A percentile compares a stretch with the other conserved stretches of the same genome.
Evolutionary conservation across 129 eudicot genomes (phyloP).

Genomic region (Tagetes patula): DNA sequence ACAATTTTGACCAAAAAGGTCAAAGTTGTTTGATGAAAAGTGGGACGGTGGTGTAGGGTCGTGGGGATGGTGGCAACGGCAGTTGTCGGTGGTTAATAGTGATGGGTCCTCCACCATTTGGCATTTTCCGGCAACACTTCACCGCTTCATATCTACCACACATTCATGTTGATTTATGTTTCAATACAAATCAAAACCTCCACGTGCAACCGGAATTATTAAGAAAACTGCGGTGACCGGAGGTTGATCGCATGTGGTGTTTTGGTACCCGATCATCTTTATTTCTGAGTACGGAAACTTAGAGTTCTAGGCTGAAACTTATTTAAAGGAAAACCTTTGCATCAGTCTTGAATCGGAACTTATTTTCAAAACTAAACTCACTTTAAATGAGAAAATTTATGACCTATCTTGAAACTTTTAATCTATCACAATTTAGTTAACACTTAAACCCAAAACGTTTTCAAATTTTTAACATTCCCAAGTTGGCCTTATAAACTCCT

Average conservation of each 20-base stretch:
- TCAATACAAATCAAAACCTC: neutral
- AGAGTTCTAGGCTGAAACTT: too few relatives aligned
- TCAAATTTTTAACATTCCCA: too few relatives aligned
- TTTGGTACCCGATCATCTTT: neutral
- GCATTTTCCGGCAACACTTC: conserved; percentile 25
- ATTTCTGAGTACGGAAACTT: too few relatives aligned
- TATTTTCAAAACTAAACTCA: too few relatives aligned
- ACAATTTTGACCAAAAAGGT: conserved; percentile 23
- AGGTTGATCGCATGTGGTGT: neutral
- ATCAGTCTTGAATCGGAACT: too few relatives aligned
- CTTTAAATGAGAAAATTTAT: too few relatives aligned
- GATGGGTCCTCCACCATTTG: conserved; percentile 30
- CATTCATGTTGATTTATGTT: neutral
- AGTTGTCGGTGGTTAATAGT: conserved; percentile 25
- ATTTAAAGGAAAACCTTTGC: too few relatives aligned
- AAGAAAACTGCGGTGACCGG: neutral
- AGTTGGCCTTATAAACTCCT: too few relatives aligned
- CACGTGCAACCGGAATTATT: neutral
- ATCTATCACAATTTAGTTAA: too few relatives aligned
- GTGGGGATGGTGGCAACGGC: conserved; percentile 29
- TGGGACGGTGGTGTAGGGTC: neutral
- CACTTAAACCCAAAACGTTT: too few relatives aligned
- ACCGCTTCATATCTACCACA: conserved; percentile 14
- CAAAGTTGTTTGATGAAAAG: neutral
- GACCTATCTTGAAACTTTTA: too few relatives aligned